A percentile compares a stretch with the other conserved stretches of the same genome.
Conservation (phyloP, 108 stramenopile species). For the Nannochloropsis oceanica region DNA sequence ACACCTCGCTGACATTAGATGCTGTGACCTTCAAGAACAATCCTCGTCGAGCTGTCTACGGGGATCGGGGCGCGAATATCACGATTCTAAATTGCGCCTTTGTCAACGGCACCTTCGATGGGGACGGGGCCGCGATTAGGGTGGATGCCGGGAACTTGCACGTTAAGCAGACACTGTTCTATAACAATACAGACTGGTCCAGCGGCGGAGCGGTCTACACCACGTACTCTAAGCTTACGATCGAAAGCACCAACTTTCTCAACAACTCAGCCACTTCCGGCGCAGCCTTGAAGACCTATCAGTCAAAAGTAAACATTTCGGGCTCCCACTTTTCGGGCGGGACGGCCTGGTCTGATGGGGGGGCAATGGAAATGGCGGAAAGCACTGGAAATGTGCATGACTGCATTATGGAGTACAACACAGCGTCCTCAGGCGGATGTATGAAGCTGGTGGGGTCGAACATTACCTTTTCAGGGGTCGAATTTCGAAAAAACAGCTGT, state of each 20-base stretch:
- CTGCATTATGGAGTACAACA: neutral
- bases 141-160: neutral
- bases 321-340: neutral
- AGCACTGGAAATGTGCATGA: neutral
- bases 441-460: neutral
- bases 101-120: neutral
- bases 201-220: neutral
- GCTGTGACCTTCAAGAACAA: neutral
- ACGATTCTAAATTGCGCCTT: neutral
- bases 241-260: neutral
- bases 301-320: neutral
- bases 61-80: neutral
- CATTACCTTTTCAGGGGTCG: neutral
- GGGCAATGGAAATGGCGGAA: neutral
- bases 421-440: neutral
- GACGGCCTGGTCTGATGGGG: neutral
- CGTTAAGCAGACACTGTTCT: neutral
- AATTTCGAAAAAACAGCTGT: neutral
- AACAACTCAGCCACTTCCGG: neutral
- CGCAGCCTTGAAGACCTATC: neutral
- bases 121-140: neutral
- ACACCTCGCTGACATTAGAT: neutral
- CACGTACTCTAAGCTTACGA: neutral
- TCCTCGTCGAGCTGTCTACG: neutral
- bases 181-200: neutral